phyloP scores from a whole-genome alignment of 2,329 filamentous ascomycete species.

The Ophiostoma populinum region DNA sequence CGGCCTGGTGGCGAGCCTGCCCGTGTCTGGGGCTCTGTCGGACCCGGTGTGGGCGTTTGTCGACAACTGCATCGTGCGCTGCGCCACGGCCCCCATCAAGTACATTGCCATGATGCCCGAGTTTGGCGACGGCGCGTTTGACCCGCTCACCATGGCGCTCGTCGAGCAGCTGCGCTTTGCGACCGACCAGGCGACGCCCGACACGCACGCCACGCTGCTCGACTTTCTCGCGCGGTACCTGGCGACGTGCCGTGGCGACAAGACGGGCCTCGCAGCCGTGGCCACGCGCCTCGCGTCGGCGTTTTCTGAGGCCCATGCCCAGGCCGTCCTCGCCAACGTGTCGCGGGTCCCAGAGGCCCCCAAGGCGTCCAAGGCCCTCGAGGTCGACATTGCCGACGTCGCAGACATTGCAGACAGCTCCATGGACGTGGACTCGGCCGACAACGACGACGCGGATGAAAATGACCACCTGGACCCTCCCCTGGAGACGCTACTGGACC shows the following conservation, averaged over 20 bases:
- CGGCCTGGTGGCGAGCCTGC: conserved; percentile 30
- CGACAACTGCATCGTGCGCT: conserved; percentile 67
- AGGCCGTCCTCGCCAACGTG: too few relatives aligned
- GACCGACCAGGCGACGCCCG: conserved; percentile 26
- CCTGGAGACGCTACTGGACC: conserved; percentile 34
- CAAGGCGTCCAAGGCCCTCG: too few relatives aligned
- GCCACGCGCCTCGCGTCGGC: background rate
- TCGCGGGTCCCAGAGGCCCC: too few relatives aligned
- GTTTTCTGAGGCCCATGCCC: too few relatives aligned
- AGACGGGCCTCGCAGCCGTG: conserved; percentile 21
- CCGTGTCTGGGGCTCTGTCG: too few relatives aligned
- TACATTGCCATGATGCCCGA: conserved; percentile 58
- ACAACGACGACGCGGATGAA: background rate
- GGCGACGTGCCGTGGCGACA: conserved; percentile 25
- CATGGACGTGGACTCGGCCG: too few relatives aligned
- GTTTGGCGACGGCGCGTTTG: conserved; percentile 25
- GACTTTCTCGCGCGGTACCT: conserved; percentile 42
- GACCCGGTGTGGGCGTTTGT: conserved; percentile 48
- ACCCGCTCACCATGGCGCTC: conserved; percentile 51
- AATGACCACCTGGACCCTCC: conserved; percentile 18
- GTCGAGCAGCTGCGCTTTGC: conserved; percentile 64
- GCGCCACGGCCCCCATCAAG: conserved; percentile 60
- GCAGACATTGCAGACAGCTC: too few relatives aligned
- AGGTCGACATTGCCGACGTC: too few relatives aligned
- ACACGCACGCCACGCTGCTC: conserved; percentile 29